Conservation (phyloP, 148 eudicot species). For the Chenopodium formosanum region DNA sequence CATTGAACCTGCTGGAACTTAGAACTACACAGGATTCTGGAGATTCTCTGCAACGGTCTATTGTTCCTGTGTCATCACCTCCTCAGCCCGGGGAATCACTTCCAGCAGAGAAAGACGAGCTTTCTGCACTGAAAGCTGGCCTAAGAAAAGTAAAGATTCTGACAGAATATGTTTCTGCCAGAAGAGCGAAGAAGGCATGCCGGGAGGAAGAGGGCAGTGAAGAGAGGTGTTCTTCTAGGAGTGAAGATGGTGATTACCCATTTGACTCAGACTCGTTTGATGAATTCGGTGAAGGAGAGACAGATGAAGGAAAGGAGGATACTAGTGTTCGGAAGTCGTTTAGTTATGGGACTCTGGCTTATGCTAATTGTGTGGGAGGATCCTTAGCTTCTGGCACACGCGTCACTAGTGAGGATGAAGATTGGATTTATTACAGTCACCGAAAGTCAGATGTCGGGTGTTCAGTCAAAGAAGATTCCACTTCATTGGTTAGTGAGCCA, state of each 20-base stretch:
- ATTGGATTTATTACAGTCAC: conserved; percentile 75
- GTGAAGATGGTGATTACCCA: conserved; percentile 76
- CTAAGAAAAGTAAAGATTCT: conserved; percentile 77
- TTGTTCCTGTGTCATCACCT: conserved; percentile 38
- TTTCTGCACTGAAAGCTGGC: conserved; percentile 91
- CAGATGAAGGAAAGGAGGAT: conserved; percentile 60
- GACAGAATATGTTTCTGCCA: conserved; percentile 67
- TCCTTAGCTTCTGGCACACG: conserved; percentile 47
- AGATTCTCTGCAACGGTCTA: conserved; percentile 42
- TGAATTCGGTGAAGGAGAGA: conserved; percentile 66
- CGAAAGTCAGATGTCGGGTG: conserved; percentile 77
- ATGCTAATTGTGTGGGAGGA: conserved; percentile 71
- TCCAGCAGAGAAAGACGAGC: conserved; percentile 71
- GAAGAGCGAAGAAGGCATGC: conserved; percentile 74
- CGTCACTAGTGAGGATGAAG: conserved; percentile 60
- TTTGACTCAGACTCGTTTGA: conserved; percentile 77
- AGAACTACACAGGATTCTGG: conserved; percentile 56
- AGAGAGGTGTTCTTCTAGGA: conserved; percentile 50
- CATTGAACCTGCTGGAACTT: conserved; percentile 61
- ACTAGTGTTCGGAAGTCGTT: conserved; percentile 70
- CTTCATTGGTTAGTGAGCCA: conserved; percentile 42
- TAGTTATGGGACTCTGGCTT: conserved; percentile 77
- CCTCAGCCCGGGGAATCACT: conserved; percentile 37
- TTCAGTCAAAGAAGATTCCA: conserved; percentile 51
- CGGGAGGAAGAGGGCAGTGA: conserved; percentile 71